Conservation (phyloP, 345 rosid species). For the Arabis alpina region DNA sequence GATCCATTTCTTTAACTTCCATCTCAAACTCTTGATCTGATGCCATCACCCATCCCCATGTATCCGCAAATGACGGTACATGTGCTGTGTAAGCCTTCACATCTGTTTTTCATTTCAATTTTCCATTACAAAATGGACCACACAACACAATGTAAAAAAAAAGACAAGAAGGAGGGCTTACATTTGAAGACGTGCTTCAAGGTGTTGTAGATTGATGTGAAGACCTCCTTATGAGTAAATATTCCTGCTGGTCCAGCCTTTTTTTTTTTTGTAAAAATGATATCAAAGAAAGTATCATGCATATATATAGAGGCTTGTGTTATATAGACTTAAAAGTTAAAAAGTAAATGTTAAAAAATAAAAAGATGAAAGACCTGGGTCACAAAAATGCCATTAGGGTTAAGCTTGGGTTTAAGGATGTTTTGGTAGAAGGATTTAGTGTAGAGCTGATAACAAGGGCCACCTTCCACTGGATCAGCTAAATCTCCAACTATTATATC, state of each 20-base stretch:
- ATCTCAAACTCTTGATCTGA: conserved; percentile 77
- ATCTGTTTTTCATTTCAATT: conserved; percentile 49
- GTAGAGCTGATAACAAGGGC: conserved; percentile 97
- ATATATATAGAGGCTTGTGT: neutral
- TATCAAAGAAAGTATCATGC: neutral
- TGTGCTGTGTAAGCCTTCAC: conserved; percentile 91
- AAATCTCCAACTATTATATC: conserved; percentile 95
- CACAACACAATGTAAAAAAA: neutral
- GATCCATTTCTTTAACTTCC: conserved; percentile 67
- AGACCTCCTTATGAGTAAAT: conserved; percentile 93
- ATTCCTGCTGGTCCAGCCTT: conserved; percentile 99
- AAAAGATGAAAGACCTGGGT: conserved; percentile 63
- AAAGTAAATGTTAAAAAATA: neutral
- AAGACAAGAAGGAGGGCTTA: conserved; percentile 41
- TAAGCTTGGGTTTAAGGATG: conserved; percentile 81
- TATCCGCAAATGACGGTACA: conserved; percentile 95
- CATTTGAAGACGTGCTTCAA: conserved; percentile 89
- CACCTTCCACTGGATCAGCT: conserved; percentile 97
- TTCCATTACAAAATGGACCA: neutral
- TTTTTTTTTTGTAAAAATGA: neutral
- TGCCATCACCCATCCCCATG: conserved; percentile 99
- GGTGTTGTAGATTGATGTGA: conserved; percentile 89
- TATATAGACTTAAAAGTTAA: too few relatives aligned
- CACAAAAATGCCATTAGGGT: conserved; percentile 77
- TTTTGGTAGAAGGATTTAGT: conserved; percentile 86